phyloP scores from a whole-genome alignment of 192 early-diverging fungal species.

The Obelidium mucronatum region DNA sequence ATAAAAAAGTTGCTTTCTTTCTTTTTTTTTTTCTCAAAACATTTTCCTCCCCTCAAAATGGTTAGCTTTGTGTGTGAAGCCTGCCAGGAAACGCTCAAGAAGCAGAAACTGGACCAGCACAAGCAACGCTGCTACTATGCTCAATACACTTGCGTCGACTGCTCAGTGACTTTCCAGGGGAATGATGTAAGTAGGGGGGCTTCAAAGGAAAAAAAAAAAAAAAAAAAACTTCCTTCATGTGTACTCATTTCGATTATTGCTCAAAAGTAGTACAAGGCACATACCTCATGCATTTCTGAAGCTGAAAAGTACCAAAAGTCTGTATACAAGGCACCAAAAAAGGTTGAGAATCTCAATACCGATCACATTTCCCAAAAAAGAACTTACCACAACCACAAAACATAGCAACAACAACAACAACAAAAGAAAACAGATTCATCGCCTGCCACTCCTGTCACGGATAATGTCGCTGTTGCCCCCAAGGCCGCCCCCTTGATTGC shows the following conservation, averaged over 20 bases:
- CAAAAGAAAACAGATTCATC: constrained; percentile 26
- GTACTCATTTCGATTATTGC: too few relatives aligned
- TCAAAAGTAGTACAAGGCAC: constrained; percentile 76
- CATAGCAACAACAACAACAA: constrained; percentile 33
- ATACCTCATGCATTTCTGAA: constrained; percentile 92
- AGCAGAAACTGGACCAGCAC: constrained; percentile 90
- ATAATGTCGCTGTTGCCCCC: constrained; percentile 46
- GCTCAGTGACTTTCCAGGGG: constrained; percentile 82
- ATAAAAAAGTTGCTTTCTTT: constrained; percentile 15
- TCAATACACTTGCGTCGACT: constrained; percentile 93
- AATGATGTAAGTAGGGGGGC: constrained; percentile 53
- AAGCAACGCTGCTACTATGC: constrained; percentile 79
- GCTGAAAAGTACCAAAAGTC: constrained; percentile 92
- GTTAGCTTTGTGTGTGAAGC: constrained; percentile 39
- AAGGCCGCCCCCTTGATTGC: constrained; percentile 44
- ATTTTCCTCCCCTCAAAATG: constrained; percentile 4
- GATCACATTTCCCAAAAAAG: constrained; percentile 1
- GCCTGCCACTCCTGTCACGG: background rate
- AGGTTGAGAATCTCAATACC: constrained; percentile 45
- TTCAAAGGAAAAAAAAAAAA: constrained; percentile 8
- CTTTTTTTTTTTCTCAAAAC: constrained; percentile 6
- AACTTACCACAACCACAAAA: constrained; percentile 11
- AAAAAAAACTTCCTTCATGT: too few relatives aligned
- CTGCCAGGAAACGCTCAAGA: constrained; percentile 87
- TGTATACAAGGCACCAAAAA: constrained; percentile 79